Evolutionary conservation across 2,329 filamentous ascomycete genomes (phyloP), one percentile per base, ranked within the genome.

Genomic region (Catunica adiposa): DNA sequence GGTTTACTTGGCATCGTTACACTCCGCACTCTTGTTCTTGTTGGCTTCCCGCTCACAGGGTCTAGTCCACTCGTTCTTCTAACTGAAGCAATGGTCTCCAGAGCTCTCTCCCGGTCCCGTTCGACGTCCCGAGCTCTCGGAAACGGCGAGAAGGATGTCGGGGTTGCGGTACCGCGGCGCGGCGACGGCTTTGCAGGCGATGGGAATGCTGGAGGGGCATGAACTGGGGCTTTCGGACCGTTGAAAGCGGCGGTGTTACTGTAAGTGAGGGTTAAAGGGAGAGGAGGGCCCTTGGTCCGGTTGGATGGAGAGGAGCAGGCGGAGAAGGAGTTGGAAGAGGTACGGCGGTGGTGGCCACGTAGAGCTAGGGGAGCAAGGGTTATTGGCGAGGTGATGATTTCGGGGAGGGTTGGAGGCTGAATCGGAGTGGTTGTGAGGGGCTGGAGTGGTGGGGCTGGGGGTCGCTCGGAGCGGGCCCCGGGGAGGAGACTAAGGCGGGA

Each of bases 311-410:
- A 42, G 11, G 55, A 31, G 15, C 37, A 34, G 9, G 34, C 38
- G 17, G 48, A 46, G 31, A 56, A 56, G n/a, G 55, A 56, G 6
- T 47, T 56, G 47, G 54, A 52, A 20, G 54, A 56, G 17, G 25
- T 29, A 29, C 50, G 23, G 26, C 50, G 40, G 26, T 37, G 40
- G 25, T 54, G 53, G 14, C 53, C 53, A 7, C 53, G 42, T n/a
- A 54, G 37, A 23, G 53, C 53, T 3, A 54, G 53, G 3, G 50
- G 44, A 8, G 3, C 23, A 22, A 26, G 44, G 6, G 44, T 11
- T 9, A 1, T 42, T 22, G 20, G 34, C 40, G 17, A 34, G 5
- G 11, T 34, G 29, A 34, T 34, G 29, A 34, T 34, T 34, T 34
- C 29, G 29, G 29, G 29, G 29, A 34, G 29, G 17, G 17, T 25